Base-by-base conservation (phyloP, 163 green algal genomes). In the Prototheca wickerhamii region DNA sequence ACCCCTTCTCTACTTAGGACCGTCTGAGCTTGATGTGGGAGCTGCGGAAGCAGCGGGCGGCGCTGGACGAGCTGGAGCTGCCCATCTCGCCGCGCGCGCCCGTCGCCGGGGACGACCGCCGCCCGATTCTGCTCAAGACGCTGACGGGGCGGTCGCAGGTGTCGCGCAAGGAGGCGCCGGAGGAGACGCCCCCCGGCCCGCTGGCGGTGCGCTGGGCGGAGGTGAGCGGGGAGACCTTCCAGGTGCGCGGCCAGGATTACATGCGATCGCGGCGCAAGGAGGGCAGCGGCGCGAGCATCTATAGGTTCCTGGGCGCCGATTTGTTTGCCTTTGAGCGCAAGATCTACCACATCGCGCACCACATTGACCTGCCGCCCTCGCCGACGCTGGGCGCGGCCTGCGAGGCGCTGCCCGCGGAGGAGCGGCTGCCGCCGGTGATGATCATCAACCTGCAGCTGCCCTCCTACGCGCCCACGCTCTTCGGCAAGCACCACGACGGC, bases 371-470 rank as follows among this genome's bases (percentile, higher is more conserved):
- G 52, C 73, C 73, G 5, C 8, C 66, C 28, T 37, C 69, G 61
- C 77, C 79, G 23, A 20, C 33, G 40, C 32, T 76, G 18, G 67
- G 70, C 2, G 33, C 61, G 4, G 67, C 5, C 4, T 63, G 67
- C 4, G 7, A 54, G 6, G 60, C 63, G 20, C 57, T 83, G 34
- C 74, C 73, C 1, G 30, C 33, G 3, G 66, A 83, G 4, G 62
- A 80, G 52, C 60, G 64, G 20, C 69, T 94, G 34, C 86, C 89
- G 26, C 82, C 78, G 2, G 63, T 95, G 54, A 73, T 96, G 3
- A 76, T 96, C 54, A 70, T 96, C 79, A 94, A 91, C 67, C 61
- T 96, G 30, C 87, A 94, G 76, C 64, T 96, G 53, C 89, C 89
- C 8, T 74, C 70, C 6, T 93, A 93, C 65, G 10, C 23, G 28